These are phyloP conservation scores for Xylaria sp. DNA, from an alignment of 2,329 filamentous ascomycete genomes.

Conservation along the genomic window DNA sequence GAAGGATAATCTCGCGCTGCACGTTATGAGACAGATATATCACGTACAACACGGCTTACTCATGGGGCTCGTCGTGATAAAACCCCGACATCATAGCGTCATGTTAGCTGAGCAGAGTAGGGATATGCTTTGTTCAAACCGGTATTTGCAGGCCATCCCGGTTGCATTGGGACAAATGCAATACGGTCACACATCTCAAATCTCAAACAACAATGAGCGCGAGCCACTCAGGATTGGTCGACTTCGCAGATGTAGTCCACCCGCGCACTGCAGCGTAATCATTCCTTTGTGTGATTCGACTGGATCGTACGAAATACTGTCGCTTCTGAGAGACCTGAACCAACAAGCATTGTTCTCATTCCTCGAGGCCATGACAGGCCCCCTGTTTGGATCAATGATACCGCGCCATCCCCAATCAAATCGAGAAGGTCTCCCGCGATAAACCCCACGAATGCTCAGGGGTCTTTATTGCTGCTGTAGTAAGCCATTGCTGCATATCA, in stretches of 20 bases:
- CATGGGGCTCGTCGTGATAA: background rate
- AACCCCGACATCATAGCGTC: background rate
- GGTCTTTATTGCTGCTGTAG: background rate
- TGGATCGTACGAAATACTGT: too few relatives aligned
- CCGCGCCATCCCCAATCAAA: background rate
- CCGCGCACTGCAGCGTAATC: too few relatives aligned
- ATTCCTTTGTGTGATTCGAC: too few relatives aligned
- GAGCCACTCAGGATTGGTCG: too few relatives aligned
- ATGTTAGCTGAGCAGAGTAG: background rate
- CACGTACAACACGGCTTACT: background rate
- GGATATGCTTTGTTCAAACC: background rate
- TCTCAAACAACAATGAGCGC: too few relatives aligned
- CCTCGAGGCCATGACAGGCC: too few relatives aligned
- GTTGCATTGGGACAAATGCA: too few relatives aligned
- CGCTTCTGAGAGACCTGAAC: too few relatives aligned
- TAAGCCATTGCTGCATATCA: background rate
- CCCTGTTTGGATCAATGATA: background rate
- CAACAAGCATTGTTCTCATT: too few relatives aligned
- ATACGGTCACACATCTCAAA: too few relatives aligned
- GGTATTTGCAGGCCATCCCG: background rate
- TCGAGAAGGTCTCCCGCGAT: background rate
- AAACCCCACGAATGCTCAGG: background rate
- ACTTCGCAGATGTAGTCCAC: too few relatives aligned
- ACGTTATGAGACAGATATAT: too few relatives aligned
- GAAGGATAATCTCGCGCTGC: background rate